These are phyloP conservation scores for Biscogniauxia marginata DNA, from an alignment of 2,329 filamentous ascomycete species.

Conservation along the genomic window DNA sequence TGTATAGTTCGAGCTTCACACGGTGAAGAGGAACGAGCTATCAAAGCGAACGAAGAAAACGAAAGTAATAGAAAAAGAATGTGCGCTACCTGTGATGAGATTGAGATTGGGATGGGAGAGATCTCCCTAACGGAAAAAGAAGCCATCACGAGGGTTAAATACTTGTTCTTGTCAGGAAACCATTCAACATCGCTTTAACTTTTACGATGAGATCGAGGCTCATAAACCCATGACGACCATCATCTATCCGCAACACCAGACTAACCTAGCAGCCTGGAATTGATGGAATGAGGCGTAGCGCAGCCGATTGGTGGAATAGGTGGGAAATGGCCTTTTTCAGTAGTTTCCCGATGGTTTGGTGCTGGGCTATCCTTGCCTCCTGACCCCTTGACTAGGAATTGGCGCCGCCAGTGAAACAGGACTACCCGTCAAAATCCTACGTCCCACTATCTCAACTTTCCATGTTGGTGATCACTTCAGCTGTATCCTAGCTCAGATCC, in stretches of 20 bases:
- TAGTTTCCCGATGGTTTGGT: background rate
- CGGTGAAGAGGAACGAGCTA: background rate
- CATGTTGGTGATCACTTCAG: background rate
- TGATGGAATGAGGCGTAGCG: background rate
- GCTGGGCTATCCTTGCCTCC: background rate
- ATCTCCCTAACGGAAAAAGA: background rate
- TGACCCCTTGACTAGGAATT: background rate
- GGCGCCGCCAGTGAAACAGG: background rate
- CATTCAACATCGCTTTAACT: background rate
- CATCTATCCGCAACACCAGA: background rate
- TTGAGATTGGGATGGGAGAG: background rate
- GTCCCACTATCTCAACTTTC: background rate
- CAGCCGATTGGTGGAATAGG: background rate
- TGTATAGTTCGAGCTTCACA: background rate
- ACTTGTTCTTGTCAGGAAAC: background rate
- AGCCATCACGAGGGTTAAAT: background rate
- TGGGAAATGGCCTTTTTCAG: background rate
- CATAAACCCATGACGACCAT: background rate
- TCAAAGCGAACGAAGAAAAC: background rate
- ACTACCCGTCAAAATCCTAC: background rate
- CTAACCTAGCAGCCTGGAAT: background rate
- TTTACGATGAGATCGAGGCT: background rate
- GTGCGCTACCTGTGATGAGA: background rate
- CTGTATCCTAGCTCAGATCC: background rate
- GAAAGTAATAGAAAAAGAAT: background rate